A percentile compares a stretch with the other conserved stretches of the same genome.
These are phyloP conservation scores for Pichia membranifaciens DNA, from an alignment of 805 yeast genomes.

Conservation along the genomic window DNA sequence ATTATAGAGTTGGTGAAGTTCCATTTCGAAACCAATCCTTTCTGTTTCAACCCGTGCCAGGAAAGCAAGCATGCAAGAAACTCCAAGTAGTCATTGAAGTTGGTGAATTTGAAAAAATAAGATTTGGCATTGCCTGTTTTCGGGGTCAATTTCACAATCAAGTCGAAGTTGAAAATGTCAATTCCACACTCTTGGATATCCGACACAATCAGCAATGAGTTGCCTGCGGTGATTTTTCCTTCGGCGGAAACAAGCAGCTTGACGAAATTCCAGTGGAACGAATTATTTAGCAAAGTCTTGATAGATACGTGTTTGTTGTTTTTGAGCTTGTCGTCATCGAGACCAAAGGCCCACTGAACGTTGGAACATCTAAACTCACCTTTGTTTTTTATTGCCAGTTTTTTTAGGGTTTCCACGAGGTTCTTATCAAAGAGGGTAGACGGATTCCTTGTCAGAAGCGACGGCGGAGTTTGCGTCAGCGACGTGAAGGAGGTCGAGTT, in stretches of 20 bases:
- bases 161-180: slow-evolving; percentile 16
- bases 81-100: slow-evolving; percentile 34
- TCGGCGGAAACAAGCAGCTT: slow-evolving; percentile 2
- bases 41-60: slow-evolving; percentile 47
- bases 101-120: slow-evolving; percentile 27
- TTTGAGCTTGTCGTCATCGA: not conserved
- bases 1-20: slow-evolving; percentile 30
- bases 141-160: slow-evolving; percentile 37
- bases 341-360: slow-evolving; percentile 10
- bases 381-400: not conserved
- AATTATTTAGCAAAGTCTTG: slow-evolving; percentile 4
- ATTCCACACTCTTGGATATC: slow-evolving; percentile 28
- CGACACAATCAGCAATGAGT: slow-evolving; percentile 17
- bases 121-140: slow-evolving; percentile 32
- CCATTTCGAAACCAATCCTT: slow-evolving; percentile 45
- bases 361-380: slow-evolving; percentile 7
- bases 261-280: slow-evolving; percentile 4
- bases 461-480: too few relatives aligned
- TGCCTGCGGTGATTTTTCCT: not conserved
- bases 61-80: slow-evolving; percentile 38
- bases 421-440: not conserved
- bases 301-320: not conserved
- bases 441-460: too few relatives aligned
- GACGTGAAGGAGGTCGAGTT: too few relatives aligned
- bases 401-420: not conserved